These are phyloP conservation scores for Echinochloa phyllopogon DNA, from an alignment of 176 grass and related monocot species.

Conservation along the genomic window DNA sequence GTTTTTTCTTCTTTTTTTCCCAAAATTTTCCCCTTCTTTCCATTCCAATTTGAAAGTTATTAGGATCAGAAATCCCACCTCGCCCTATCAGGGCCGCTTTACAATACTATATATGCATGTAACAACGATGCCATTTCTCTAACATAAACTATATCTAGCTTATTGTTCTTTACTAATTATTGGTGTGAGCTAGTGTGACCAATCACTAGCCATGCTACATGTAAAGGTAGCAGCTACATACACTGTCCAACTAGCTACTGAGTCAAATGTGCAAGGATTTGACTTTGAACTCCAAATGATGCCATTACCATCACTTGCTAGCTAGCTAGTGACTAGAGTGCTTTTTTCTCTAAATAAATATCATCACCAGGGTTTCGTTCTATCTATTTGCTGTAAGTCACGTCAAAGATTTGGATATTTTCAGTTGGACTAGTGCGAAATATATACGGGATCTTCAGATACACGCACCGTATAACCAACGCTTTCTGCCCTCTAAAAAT, in stretches of 20 bases:
- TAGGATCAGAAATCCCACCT: no score
- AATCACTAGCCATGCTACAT: not conserved
- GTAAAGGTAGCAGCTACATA: not conserved
- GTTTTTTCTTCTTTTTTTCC: no score
- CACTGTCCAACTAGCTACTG: not conserved
- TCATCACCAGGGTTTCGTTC: slow-evolving; percentile 33
- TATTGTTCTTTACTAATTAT: not conserved
- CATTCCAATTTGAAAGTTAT: no score
- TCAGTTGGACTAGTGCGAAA: not conserved
- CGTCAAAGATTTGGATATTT: slow-evolving; percentile 21
- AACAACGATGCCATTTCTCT: not conserved
- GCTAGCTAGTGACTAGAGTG: not conserved
- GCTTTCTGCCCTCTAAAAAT: not conserved
- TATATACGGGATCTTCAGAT: slow-evolving; percentile 17
- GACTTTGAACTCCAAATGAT: not conserved
- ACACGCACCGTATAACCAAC: slow-evolving; percentile 15
- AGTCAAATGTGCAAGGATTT: slow-evolving; percentile 12
- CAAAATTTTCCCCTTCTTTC: no score
- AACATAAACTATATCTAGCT: not conserved
- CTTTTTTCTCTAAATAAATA: slow-evolving; percentile 1
- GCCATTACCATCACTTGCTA: not conserved
- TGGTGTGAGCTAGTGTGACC: not conserved
- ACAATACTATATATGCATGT: not conserved
- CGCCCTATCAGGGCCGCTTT: not conserved
- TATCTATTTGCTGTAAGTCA: slow-evolving; percentile 25